Evolutionary conservation across 768 basidiomycete species (phyloP).

Genomic region (Kwoniella sp.): DNA sequence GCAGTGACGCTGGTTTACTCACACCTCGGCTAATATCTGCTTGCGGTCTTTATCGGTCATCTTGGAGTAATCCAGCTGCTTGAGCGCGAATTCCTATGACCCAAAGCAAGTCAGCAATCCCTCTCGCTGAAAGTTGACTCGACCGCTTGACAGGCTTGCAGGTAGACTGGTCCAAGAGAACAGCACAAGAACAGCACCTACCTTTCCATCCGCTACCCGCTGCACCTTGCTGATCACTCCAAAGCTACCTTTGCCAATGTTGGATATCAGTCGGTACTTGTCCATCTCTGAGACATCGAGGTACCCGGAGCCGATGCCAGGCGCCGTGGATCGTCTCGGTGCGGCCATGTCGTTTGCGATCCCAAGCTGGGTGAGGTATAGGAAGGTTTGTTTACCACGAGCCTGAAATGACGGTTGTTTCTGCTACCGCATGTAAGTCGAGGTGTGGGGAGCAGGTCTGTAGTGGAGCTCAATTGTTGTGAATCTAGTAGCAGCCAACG

Average conservation of each 20-base stretch:
- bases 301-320: slow-evolving; percentile 19
- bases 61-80: slow-evolving; percentile 94
- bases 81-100: slow-evolving; percentile 67
- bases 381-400: slow-evolving; percentile 7
- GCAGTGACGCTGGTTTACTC: slow-evolving; percentile 48
- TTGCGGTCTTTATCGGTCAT: slow-evolving; percentile 95
- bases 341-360: slow-evolving; percentile 7
- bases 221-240: slow-evolving; percentile 94
- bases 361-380: not conserved
- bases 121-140: not conserved
- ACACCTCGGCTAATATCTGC: slow-evolving; percentile 98
- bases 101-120: not conserved
- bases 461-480: too few relatives aligned
- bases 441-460: too few relatives aligned
- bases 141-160: not conserved
- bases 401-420: not conserved
- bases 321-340: slow-evolving; percentile 6
- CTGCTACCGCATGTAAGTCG: slow-evolving; percentile 1
- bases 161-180: not conserved
- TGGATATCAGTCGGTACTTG: slow-evolving; percentile 77
- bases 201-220: slow-evolving; percentile 74
- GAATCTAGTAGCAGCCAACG: too few relatives aligned
- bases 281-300: slow-evolving; percentile 55
- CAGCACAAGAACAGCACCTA: slow-evolving; percentile 53
- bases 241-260: slow-evolving; percentile 96